Conservation (phyloP, 306 rosid species). For the Trifolium pratense region DNA sequence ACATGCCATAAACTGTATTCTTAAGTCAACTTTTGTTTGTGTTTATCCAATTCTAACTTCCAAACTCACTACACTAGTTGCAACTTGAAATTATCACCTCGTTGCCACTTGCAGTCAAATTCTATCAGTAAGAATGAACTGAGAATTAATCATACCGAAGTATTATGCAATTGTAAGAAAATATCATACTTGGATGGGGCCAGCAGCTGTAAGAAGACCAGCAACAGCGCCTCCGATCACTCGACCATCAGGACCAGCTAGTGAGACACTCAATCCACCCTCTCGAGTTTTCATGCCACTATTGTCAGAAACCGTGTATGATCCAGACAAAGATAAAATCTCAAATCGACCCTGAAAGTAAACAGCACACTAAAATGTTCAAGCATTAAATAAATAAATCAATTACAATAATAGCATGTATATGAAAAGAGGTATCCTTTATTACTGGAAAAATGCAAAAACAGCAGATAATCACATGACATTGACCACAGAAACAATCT, state of each 20-base stretch:
- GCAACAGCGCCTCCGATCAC: constrained; percentile 86
- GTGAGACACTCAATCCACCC: constrained; percentile 79
- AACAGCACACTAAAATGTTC: constrained; percentile 28
- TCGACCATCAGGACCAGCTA: constrained; percentile 82
- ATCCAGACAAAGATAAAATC: constrained; percentile 78
- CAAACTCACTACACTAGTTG: constrained; percentile 15
- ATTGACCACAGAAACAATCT: constrained; percentile 20
- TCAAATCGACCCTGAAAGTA: constrained; percentile 81
- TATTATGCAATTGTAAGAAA: background rate
- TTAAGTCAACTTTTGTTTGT: no score
- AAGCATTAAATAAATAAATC: background rate
- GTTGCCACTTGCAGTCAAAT: background rate
- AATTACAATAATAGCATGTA: background rate
- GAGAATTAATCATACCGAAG: background rate
- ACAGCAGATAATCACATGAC: constrained; percentile 26
- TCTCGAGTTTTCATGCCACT: constrained; percentile 53
- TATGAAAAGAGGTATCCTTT: background rate
- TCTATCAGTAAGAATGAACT: background rate
- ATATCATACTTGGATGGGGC: constrained; percentile 70
- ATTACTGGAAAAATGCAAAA: background rate
- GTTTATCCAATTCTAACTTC: constrained; percentile 18
- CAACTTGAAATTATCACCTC: background rate
- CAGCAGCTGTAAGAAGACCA: constrained; percentile 78
- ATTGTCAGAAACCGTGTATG: constrained; percentile 52
- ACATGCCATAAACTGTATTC: background rate